These are phyloP conservation scores for Gymnopilus junonius DNA, from an alignment of 768 basidiomycete species.

Conservation along the genomic window DNA sequence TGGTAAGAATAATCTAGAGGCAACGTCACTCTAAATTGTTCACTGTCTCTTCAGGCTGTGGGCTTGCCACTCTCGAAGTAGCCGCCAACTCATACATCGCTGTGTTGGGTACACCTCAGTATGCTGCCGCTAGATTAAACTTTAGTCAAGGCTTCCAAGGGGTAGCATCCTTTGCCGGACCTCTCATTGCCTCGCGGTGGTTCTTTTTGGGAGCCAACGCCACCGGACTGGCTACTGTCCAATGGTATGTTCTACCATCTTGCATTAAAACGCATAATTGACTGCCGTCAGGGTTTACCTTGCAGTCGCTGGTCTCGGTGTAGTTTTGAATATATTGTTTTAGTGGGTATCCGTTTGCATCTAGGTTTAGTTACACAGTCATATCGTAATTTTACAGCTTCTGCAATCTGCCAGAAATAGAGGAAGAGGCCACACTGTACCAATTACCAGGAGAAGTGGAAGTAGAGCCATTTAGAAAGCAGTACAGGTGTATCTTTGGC, in stretches of 20 bases:
- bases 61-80: constrained; percentile 69
- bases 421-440: constrained; percentile 60
- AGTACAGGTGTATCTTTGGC: constrained; percentile 73
- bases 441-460: constrained; percentile 46
- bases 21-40: background rate
- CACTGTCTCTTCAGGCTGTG: constrained; percentile 49
- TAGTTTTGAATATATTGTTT: constrained; percentile 66
- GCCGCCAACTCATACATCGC: constrained; percentile 84
- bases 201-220: constrained; percentile 74
- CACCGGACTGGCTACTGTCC: constrained; percentile 64
- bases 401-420: constrained; percentile 70
- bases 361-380: background rate
- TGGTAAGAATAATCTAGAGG: constrained; percentile 35
- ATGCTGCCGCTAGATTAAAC: constrained; percentile 76
- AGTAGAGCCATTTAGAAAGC: constrained; percentile 65
- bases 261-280: background rate
- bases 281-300: constrained; percentile 57
- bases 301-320: constrained; percentile 65
- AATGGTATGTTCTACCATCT: constrained; percentile 48
- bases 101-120: constrained; percentile 67
- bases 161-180: constrained; percentile 72
- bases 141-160: constrained; percentile 84
- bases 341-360: constrained; percentile 43
- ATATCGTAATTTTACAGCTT: constrained; percentile 44
- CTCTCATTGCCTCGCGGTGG: constrained; percentile 75